Percentiles rank a stretch among this genome's conserved stretches.
phyloP scores from a whole-genome alignment of 2,329 filamentous ascomycete genomes.

The Epichloe gansuensis region DNA sequence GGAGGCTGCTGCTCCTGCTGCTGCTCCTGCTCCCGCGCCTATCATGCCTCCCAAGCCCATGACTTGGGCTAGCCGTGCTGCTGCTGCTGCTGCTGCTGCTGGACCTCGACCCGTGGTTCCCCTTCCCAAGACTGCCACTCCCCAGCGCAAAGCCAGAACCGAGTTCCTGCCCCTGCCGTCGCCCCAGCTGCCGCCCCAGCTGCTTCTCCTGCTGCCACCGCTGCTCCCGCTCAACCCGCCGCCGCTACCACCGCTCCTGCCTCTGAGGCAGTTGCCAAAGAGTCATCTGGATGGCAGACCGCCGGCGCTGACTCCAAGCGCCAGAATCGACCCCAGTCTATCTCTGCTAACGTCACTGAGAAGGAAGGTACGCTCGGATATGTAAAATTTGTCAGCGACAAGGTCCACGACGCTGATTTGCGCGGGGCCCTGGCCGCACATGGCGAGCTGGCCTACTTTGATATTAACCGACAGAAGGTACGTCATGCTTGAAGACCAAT shows the following conservation, averaged over 20 bases:
- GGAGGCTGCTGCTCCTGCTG: constrained; percentile 33
- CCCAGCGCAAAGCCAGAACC: constrained; percentile 36
- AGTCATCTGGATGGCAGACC: constrained; percentile 63
- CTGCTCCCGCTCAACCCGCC: constrained; percentile 21
- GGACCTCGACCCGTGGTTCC: constrained; percentile 41
- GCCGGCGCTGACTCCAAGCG: constrained; percentile 75
- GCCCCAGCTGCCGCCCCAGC: constrained; percentile 30
- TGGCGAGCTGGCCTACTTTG: constrained; percentile 60
- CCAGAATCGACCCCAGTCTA: constrained; percentile 61
- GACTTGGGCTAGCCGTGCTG: constrained; percentile 62
- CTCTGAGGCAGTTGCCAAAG: constrained; percentile 35
- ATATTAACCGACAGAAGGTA: constrained; percentile 77
- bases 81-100: constrained; percentile 47
- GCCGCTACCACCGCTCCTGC: constrained; percentile 26
- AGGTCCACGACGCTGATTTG: constrained; percentile 65
- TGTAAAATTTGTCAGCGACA: constrained; percentile 90
- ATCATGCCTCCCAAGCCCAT: constrained; percentile 45
- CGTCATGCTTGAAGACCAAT: constrained; percentile 9
- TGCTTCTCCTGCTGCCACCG: constrained; percentile 25
- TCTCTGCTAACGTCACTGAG: constrained; percentile 46
- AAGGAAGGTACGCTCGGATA: constrained; percentile 75
- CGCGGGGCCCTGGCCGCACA: constrained; percentile 58
- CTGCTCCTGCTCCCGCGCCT: constrained; percentile 23
- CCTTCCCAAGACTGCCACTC: constrained; percentile 44
- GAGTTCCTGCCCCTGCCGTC: constrained; percentile 30